Percentiles rank a stretch among this genome's conserved stretches.
These are phyloP conservation scores for Diaporthe destruens DNA, from an alignment of 2,329 filamentous ascomycete genomes.

Conservation along the genomic window DNA sequence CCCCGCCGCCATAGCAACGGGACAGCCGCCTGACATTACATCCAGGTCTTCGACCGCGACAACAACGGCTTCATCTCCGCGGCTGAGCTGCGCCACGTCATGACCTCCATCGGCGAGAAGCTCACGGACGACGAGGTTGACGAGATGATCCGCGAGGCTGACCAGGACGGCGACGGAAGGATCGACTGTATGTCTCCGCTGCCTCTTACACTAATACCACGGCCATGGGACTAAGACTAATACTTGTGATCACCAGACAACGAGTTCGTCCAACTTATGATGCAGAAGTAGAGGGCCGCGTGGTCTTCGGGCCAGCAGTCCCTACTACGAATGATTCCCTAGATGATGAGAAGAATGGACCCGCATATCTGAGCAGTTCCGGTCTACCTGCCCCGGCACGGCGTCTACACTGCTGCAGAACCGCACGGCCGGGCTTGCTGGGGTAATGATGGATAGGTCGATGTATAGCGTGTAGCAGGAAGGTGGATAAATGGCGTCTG, in stretches of 20 bases:
- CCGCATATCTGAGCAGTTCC: conserved; percentile 30
- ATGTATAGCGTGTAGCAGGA: conserved; percentile 34
- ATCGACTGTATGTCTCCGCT: conserved; percentile 79
- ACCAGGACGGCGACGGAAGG: conserved; percentile 89
- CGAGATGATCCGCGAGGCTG: conserved; percentile 93
- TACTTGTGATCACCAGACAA: conserved; percentile 70
- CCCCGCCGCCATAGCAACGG: not conserved
- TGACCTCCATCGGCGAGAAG: conserved; percentile 94
- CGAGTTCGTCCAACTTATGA: conserved; percentile 95
- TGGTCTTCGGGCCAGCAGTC: conserved; percentile 19
- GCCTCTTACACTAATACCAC: not conserved
- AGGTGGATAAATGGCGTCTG: conserved; percentile 36
- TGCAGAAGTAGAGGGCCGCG: conserved; percentile 80
- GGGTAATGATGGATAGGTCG: conserved; percentile 31
- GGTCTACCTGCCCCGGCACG: conserved; percentile 28
- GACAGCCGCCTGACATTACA: conserved; percentile 41
- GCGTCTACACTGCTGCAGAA: conserved; percentile 7
- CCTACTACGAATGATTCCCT: conserved; percentile 40
- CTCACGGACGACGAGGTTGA: conserved; percentile 91
- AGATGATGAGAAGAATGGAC: conserved; percentile 41
- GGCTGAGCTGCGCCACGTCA: conserved; percentile 88
- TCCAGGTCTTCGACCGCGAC: conserved; percentile 83
- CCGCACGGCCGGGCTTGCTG: conserved; percentile 31
- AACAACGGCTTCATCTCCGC: conserved; percentile 94
- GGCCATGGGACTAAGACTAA: not conserved